Base-by-base conservation (phyloP, 2,329 filamentous ascomycete species). In the Calonectria fujianensis region DNA sequence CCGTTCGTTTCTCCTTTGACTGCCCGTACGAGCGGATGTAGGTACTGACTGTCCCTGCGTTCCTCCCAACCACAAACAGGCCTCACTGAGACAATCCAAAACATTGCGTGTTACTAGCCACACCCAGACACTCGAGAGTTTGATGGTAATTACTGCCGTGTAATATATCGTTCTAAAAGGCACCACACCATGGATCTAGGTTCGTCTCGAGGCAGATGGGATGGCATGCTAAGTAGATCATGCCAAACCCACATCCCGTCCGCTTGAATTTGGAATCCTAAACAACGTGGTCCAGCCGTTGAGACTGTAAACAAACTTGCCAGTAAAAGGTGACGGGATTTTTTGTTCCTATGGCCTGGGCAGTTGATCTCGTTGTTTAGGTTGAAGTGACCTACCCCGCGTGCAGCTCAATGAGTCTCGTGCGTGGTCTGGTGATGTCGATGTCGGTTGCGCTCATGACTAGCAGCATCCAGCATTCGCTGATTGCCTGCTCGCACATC, bases 1-100 rank as follows among this genome's bases (percentile, higher is more conserved):
- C 66, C 51, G 59, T 70, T 70, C 69, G 69, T 70, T 70, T 65
- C 65, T 59, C 31, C 24, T 37, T 32, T 67, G 54, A 10, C 41
- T 50, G 54, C 51, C 31, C 18, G 35, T 48, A 27, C 32, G n/a
- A 24, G 45, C 20, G 57, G 35, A 61, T 61, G 57, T 61, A 61
- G 45, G 24, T 31, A 35, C 50, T n/a, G 29, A n/a, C 45, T 29
- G 57, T 61, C 32, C 57, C 29, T 54, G 37, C 18, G 54, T 37
- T 45, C n/a, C 67, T 70, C 54, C 29, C 54, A 59, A 59, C 54
- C 54, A 59, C 54, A n/a, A 59, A 37, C 35, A 31, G 20, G 54
- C 32, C 16, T 37, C n/a, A 24, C 54, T 37, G 57, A 61, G 57
- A 61, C 57, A 61, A 39, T 35, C 57, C 57, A 27, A 61, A 61